Base-by-base conservation (phyloP, 345 rosid genomes). In the Pugionium cornutum region DNA sequence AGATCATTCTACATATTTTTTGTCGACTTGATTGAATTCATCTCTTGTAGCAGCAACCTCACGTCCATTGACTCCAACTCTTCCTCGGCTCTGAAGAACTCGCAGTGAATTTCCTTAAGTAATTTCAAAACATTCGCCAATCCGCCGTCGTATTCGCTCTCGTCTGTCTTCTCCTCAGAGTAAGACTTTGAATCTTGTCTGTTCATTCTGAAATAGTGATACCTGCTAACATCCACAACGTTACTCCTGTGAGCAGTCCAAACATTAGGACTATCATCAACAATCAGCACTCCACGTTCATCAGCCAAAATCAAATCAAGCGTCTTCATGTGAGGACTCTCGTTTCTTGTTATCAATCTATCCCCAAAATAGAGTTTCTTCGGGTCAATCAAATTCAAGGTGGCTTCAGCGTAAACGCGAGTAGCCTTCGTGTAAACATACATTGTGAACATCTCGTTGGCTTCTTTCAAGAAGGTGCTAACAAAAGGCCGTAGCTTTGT, bases 161-260 rank as follows among this genome's bases (percentile, higher is more conserved):
- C 25, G 80, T 81, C 46, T 76, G 79, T 78, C 78, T 82, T 9
- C 76, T 76, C 78, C 37, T 51, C 67, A 72, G 84, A 71, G 78
- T 65, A 86, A 81, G 89, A 11, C 25, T 35, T 46, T 3, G 4
- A 46, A 5, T 10, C 10, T 43, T 29, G 31, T 5, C 29, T 1
- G 10, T 44, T 66, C 81, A 83, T 84, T 78, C 84, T 47, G 79
- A 53, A 31, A 81, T 89, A 66, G 9, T 62, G 36, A 89, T 77
- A 69, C 78, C 53, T 59, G 76, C 71, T 56, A 81, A 76, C n/a
- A 11, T 46, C 36, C 6, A 70, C 29, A 9, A 70, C 25, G 31
- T 70, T 70, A 45, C 58, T 48, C n/a, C 5, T 5, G 49, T 70
- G 50, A n/a, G 47, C 10, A 1, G 48, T 54, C 75, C 75, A 70